Percentiles rank a stretch among this genome's conserved stretches.
Evolutionary conservation across 805 yeast genomes (phyloP).

Genomic region (Kregervanrija delftensis): DNA sequence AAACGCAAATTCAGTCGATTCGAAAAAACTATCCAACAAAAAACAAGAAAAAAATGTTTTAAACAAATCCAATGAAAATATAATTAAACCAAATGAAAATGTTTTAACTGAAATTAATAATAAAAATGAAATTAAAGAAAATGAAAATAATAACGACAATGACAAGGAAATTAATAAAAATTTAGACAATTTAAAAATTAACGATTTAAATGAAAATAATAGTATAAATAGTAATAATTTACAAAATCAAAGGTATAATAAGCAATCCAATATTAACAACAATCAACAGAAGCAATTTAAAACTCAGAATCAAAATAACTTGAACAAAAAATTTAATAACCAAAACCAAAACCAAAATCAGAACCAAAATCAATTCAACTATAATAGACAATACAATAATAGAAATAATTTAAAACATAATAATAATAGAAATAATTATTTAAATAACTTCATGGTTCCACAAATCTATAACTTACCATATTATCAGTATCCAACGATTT

Average conservation of each 20-base stretch:
- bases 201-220: too few species aligned
- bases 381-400: constrained; percentile 7
- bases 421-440: constrained; percentile 13
- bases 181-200: too few species aligned
- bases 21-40: neutral
- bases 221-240: too few species aligned
- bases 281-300: too few species aligned
- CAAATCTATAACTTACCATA: constrained; percentile 10
- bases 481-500: too few species aligned
- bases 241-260: too few species aligned
- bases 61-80: too few species aligned
- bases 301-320: neutral
- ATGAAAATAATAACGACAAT: too few species aligned
- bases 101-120: too few species aligned
- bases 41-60: too few species aligned
- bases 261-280: constrained; percentile 30
- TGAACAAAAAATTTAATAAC: constrained; percentile 1
- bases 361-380: constrained; percentile 3
- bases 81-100: neutral
- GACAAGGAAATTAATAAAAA: too few species aligned
- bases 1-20: neutral
- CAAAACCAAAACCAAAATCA: constrained; percentile 6
- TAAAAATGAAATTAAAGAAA: too few species aligned
- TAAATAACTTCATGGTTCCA: constrained; percentile 17
- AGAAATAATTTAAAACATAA: constrained; percentile 7